Base-by-base conservation (phyloP, 2,329 filamentous ascomycete genomes). In the Penicillium verrucosum region DNA sequence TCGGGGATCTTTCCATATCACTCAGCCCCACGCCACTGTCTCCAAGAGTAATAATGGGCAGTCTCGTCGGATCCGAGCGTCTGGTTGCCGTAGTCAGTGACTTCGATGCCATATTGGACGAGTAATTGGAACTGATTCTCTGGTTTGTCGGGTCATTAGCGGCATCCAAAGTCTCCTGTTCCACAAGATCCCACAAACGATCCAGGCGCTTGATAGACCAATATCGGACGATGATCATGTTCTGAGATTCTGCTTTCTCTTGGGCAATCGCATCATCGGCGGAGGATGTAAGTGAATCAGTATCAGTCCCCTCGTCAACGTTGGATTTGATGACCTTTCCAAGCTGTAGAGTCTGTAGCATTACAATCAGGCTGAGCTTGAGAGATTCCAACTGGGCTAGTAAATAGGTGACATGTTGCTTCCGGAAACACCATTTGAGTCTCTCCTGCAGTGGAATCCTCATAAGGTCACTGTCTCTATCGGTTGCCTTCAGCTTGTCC, bases 211-310 rank as follows among this genome's bases (percentile, higher is more conserved):
- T 74, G 50, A 70, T 62, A 7, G 75, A 71, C 71, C 73, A 77
- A 56, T 76, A 75, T 40, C 74, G 68, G n/a, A 76, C 68, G 40
- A 78, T 72, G n/a, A 77, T 66, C 66, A 76, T 74, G 49, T 76
- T 78, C 57, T 78, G 75, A 4, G 69, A 69, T 53, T 77, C 75
- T 2, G 70, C 72, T 51, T 75, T 72, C 51, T 77, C 75, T 61
- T 76, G 73, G 10, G 68, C 68, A 53, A 75, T 68, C 14, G 64
- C 56, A 46, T 75, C 71, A 3, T 72, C 68, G 60, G 49, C 59
- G n/a, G 21, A 57, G 32, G 53, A 61, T 34, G 50, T 36, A 14
- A 47, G 30, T n/a, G 59, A 44, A 10, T 42, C 43, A 2, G 34
- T 44, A 18, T 44, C 47, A 6, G 42, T 37, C 4, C 41, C 36